Base-by-base conservation (phyloP, 306 rosid species). In the Begonia masoniana region DNA sequence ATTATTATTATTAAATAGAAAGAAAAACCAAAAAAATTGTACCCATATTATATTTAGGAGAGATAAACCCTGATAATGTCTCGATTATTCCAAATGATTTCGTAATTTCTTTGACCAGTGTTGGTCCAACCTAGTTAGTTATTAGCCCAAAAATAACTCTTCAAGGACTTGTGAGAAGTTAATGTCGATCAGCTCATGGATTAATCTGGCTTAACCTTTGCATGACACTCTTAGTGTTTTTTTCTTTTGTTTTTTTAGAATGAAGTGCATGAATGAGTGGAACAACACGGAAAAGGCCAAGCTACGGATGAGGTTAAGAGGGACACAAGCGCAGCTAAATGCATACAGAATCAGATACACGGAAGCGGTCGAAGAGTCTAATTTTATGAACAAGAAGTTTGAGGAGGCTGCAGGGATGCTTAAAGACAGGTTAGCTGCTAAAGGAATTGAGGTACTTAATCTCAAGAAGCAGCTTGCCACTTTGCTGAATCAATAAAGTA, bases 311-410 rank as follows among this genome's bases (percentile, higher is more conserved):
- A 73, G 91, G 67, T 78, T 85, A 3, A 73, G 69, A 10, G 84
- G 94, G 69, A 79, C 88, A 15, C 96, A 75, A 36, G 84, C 82
- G 19, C 78, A 71, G 74, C 58, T 73, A 19, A 92, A 83, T 39
- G 81, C 94, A 19, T 65, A 69, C 49, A 80, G 78, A 15, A 17
- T n/a, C 15, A 73, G 86, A 72, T 81, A 73, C 50, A 72, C 60
- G 58, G 85, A 81, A 62, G 67, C 66, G 41, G 23, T 68, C 2
- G 69, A 73, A 31, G 92, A 91, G 57, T 71, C 69, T 4, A 66
- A 59, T 42, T 49, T 54, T 13, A 77, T 71, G 74, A 70, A 91
- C 47, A 73, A 41, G 59, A 73, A 60, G 35, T 86, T 17, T 31
- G 76, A 57, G 70, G 85, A 72, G 69, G 92, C 88, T 24, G 10